Evolutionary conservation across 1,284 basidiomycete species (phyloP).

Genomic region (Ustilago trichophora): DNA sequence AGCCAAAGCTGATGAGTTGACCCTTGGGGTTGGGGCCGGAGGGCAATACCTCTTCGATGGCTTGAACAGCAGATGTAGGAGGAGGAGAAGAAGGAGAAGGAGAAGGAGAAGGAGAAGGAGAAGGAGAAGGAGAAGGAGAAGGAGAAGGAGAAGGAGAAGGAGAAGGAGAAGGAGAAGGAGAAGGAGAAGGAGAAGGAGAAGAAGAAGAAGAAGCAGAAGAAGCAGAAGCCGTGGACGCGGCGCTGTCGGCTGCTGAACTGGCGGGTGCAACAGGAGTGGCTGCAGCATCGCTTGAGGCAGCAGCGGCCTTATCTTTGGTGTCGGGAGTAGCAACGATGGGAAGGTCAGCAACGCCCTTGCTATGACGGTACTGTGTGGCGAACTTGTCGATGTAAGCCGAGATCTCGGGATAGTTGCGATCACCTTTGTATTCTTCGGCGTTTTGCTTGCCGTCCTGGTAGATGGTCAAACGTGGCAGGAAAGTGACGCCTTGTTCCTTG

Average conservation of each 20-base stretch:
- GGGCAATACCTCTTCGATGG: slow-evolving; percentile 20
- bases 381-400: slow-evolving; percentile 54
- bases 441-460: slow-evolving; percentile 57
- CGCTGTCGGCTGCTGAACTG: background rate
- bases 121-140: too few relatives aligned
- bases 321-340: slow-evolving; percentile 6
- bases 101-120: too few relatives aligned
- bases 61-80: slow-evolving; percentile 7
- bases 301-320: background rate
- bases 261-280: slow-evolving; percentile 4
- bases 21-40: slow-evolving; percentile 53
- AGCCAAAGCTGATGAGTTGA: slow-evolving; percentile 53
- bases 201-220: slow-evolving; percentile 3
- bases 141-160: too few relatives aligned
- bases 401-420: slow-evolving; percentile 54
- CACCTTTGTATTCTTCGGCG: slow-evolving; percentile 41
- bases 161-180: too few relatives aligned
- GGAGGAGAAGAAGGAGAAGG: too few relatives aligned
- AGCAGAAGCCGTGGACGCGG: background rate
- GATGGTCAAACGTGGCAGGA: slow-evolving; percentile 53
- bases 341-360: slow-evolving; percentile 39
- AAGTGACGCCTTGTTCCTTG: slow-evolving; percentile 48
- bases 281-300: background rate
- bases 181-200: too few relatives aligned
- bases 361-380: slow-evolving; percentile 42